Percentiles rank a stretch among this genome's conserved stretches.
These are phyloP conservation scores for Cucurbita pepo DNA, from an alignment of 306 rosid genomes.

Conservation along the genomic window DNA sequence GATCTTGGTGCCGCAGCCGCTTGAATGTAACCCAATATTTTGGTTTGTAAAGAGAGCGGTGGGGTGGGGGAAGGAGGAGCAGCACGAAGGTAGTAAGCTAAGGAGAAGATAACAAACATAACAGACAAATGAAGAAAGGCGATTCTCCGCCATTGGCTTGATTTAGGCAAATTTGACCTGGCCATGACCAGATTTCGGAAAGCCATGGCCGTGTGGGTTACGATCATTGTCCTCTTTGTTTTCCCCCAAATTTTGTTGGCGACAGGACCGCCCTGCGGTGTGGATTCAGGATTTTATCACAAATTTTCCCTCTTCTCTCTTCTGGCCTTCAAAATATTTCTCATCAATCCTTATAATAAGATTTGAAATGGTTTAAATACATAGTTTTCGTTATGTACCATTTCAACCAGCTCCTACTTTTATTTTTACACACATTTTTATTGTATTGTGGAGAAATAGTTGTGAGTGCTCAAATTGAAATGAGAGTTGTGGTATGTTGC, in stretches of 20 bases:
- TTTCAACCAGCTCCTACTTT: too few relatives aligned
- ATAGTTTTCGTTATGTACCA: too few relatives aligned
- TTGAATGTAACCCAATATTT: neutral
- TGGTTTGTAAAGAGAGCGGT: neutral
- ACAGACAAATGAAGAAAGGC: constrained; percentile 4
- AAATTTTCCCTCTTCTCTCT: neutral
- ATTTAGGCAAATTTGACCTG: constrained; percentile 23
- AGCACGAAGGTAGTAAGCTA: neutral
- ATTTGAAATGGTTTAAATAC: neutral
- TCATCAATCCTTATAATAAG: neutral
- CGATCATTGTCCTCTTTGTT: neutral
- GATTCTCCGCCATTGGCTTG: constrained; percentile 17
- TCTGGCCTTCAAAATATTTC: neutral
- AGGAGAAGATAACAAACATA: constrained; percentile 15
- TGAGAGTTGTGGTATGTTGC: too few relatives aligned
- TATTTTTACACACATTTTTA: too few relatives aligned
- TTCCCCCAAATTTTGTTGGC: neutral
- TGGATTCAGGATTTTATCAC: neutral
- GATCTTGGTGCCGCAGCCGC: neutral
- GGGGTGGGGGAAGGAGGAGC: neutral
- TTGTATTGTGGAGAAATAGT: too few relatives aligned
- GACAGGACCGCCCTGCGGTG: neutral
- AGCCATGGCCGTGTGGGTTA: neutral
- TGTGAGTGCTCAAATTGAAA: too few relatives aligned
- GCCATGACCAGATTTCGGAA: neutral